A percentile compares a stretch with the other conserved stretches of the same genome.
Conservation (phyloP, 345 rosid species). For the Brassica incana region DNA sequence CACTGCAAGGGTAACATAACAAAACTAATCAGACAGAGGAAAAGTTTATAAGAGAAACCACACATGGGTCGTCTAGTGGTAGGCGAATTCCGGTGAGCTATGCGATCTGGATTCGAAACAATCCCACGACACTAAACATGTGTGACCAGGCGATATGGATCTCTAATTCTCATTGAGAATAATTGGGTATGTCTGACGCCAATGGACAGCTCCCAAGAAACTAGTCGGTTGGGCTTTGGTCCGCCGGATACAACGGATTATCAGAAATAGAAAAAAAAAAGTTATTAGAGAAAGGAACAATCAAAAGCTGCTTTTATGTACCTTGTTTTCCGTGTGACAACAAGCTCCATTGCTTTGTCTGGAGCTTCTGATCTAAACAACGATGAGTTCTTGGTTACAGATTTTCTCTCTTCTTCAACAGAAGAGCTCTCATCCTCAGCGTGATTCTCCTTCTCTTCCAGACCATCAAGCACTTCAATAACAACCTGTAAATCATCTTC, state of each 20-base stretch:
- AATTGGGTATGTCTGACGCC: too few species aligned
- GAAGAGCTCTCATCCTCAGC: neutral
- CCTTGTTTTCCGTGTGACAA: conserved; percentile 23
- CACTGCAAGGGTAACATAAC: conserved; percentile 11
- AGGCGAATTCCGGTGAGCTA: too few species aligned
- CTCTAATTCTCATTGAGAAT: too few species aligned
- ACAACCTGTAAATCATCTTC: conserved; percentile 10
- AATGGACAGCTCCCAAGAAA: too few species aligned
- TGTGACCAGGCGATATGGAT: too few species aligned
- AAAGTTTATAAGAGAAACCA: neutral
- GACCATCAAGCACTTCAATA: conserved; percentile 3
- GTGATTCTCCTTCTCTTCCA: neutral
- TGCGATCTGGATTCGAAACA: too few species aligned
- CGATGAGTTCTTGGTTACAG: neutral
- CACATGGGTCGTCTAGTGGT: too few species aligned
- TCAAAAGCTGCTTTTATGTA: conserved; percentile 8
- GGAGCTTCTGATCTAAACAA: neutral
- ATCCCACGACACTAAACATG: too few species aligned
- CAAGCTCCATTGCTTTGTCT: conserved; percentile 20
- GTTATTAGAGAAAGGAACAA: neutral
- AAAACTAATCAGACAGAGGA: neutral
- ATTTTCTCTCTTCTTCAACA: conserved; percentile 18
- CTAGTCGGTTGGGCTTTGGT: too few species aligned
- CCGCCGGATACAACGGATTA: too few species aligned
- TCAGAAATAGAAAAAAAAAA: neutral